Percentiles rank a stretch among this genome's conserved stretches.
These are phyloP conservation scores for Eleusine indica DNA, from an alignment of 176 grass and related monocot genomes.

Conservation along the genomic window DNA sequence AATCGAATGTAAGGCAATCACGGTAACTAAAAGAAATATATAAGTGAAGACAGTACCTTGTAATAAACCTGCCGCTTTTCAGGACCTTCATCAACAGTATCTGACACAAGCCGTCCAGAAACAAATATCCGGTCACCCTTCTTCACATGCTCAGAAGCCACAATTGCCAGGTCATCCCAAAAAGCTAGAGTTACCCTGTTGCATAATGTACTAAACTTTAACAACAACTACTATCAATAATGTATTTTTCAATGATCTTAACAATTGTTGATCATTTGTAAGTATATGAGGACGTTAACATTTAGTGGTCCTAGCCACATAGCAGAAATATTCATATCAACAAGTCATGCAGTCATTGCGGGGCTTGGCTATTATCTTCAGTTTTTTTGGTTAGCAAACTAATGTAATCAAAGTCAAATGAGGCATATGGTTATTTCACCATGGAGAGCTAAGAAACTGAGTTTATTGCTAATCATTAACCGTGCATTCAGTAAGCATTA, in stretches of 20 bases:
- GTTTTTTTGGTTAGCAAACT: background rate
- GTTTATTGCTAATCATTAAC: background rate
- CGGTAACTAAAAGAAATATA: background rate
- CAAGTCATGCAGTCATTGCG: constrained; percentile 7
- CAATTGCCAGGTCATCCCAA: constrained; percentile 86
- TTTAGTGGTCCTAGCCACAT: background rate
- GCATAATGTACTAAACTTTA: background rate
- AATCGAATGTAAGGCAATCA: constrained; percentile 21
- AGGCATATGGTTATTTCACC: background rate
- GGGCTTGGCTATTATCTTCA: background rate
- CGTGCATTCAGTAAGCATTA: too few species aligned
- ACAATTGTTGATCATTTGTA: background rate
- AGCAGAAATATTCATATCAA: background rate
- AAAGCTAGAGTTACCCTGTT: constrained; percentile 82
- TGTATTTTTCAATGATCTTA: background rate
- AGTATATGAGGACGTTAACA: background rate
- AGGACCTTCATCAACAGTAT: constrained; percentile 67
- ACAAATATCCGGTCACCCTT: constrained; percentile 73
- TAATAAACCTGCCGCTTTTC: constrained; percentile 69
- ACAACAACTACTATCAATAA: constrained; percentile 6
- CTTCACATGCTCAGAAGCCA: constrained; percentile 79
- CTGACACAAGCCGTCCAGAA: constrained; percentile 83
- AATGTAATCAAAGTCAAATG: background rate
- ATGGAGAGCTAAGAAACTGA: background rate
- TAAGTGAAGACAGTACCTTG: constrained; percentile 62